phyloP scores from a whole-genome alignment of 192 early-diverging fungal genomes.

The Coemansia sp. region DNA sequence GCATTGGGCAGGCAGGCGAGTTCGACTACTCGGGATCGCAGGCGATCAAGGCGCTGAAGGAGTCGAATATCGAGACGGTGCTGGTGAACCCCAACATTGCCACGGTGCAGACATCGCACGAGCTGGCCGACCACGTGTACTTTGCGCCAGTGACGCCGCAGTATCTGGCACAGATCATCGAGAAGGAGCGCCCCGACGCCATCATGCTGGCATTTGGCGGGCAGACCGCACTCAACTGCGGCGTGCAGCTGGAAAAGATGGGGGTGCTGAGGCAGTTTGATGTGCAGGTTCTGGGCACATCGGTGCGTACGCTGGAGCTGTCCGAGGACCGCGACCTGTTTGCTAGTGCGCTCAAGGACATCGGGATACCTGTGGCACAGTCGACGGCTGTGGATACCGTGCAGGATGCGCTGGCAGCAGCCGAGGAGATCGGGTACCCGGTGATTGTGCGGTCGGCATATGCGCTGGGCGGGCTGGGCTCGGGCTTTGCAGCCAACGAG shows the following conservation, averaged over 20 bases:
- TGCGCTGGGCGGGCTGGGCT: constrained; percentile 94
- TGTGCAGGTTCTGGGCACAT: constrained; percentile 97
- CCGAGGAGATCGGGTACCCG: constrained; percentile 87
- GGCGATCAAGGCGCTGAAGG: constrained; percentile 98
- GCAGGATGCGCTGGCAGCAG: constrained; percentile 83
- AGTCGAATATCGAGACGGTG: constrained; percentile 94
- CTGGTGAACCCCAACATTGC: constrained; percentile 99
- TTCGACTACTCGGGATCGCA: constrained; percentile 98
- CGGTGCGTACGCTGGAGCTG: constrained; percentile 87
- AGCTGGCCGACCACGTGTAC: constrained; percentile 97
- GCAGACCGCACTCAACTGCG: constrained; percentile 96
- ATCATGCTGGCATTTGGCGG: constrained; percentile 99
- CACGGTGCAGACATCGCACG: constrained; percentile 97
- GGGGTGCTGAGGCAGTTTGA: constrained; percentile 85
- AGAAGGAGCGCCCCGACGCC: constrained; percentile 94
- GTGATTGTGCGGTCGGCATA: constrained; percentile 95
- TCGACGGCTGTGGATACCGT: constrained; percentile 86
- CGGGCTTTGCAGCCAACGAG: constrained; percentile 92
- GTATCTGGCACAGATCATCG: constrained; percentile 93
- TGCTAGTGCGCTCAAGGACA: constrained; percentile 88
- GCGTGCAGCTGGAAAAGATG: constrained; percentile 84
- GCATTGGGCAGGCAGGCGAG: constrained; percentile 98
- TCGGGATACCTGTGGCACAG: constrained; percentile 79
- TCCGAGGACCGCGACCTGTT: constrained; percentile 98
- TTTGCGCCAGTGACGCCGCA: constrained; percentile 92